phyloP scores from a whole-genome alignment of 306 rosid genomes.

The Prunus fruticosa region DNA sequence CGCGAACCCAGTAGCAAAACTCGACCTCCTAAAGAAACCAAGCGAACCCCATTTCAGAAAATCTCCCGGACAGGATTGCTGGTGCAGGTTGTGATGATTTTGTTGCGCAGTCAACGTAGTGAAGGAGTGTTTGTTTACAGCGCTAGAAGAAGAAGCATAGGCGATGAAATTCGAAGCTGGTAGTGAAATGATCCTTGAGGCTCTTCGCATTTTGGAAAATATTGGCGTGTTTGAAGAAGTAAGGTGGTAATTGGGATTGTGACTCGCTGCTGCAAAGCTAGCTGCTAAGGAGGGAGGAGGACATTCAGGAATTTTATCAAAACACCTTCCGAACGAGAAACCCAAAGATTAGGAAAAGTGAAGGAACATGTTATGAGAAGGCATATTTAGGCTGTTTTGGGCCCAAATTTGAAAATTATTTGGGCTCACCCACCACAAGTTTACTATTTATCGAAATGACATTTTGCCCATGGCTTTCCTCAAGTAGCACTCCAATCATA shows the following conservation, averaged over 20 bases:
- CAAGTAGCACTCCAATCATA: too few relatives aligned
- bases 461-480: too few relatives aligned
- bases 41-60: conserved; percentile 74
- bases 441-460: too few relatives aligned
- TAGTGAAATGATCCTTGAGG: conserved; percentile 31
- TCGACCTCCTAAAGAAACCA: conserved; percentile 63
- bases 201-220: conserved; percentile 43
- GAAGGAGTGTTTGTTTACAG: conserved; percentile 21
- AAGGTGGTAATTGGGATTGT: not conserved
- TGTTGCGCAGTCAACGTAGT: conserved; percentile 23
- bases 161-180: conserved; percentile 10
- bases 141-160: conserved; percentile 13
- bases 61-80: conserved; percentile 36
- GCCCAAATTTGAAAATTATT: too few relatives aligned
- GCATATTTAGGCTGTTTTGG: too few relatives aligned
- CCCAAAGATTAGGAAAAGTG: not conserved
- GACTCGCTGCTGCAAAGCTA: not conserved
- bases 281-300: too few relatives aligned
- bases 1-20: conserved; percentile 72
- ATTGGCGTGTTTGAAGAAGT: not conserved
- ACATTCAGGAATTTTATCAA: conserved; percentile 10
- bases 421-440: too few relatives aligned
- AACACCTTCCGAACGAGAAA: not conserved
- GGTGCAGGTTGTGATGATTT: conserved; percentile 31
- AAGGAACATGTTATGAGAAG: too few relatives aligned